A percentile compares a stretch with the other conserved stretches of the same genome.
These are phyloP conservation scores for Sarocladium oryzae DNA, from an alignment of 2,329 filamentous ascomycete genomes.

Conservation along the genomic window DNA sequence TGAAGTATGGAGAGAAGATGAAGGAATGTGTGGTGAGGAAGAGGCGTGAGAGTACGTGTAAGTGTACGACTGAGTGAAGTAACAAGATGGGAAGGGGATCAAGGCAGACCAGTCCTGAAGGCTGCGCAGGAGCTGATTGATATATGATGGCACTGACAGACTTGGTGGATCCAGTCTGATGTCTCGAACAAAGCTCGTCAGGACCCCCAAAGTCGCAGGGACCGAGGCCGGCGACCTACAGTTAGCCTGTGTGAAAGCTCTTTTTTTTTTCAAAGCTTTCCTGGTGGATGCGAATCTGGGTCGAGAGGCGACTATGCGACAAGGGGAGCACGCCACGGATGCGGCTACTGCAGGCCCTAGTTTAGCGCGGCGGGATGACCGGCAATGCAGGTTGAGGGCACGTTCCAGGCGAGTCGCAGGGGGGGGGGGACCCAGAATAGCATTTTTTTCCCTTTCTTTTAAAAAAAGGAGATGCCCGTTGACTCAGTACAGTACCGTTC, in stretches of 20 bases:
- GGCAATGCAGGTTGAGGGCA: slow-evolving; percentile 11
- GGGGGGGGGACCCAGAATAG: not conserved
- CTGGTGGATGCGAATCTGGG: slow-evolving; percentile 11
- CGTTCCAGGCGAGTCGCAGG: slow-evolving; percentile 8
- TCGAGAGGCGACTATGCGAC: slow-evolving; percentile 6
- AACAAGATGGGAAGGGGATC: not conserved
- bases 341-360: slow-evolving; percentile 9
- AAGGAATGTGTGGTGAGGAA: not conserved
- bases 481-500: slow-evolving; percentile 8
- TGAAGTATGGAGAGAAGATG: slow-evolving; percentile 13
- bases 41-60: slow-evolving; percentile 8
- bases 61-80: not conserved
- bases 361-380: slow-evolving; percentile 11
- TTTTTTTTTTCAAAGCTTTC: slow-evolving; percentile 6
- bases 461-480: not conserved
- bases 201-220: slow-evolving; percentile 5
- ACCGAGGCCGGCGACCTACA: not conserved
- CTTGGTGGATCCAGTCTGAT: slow-evolving; percentile 8
- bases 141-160: slow-evolving; percentile 9
- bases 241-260: slow-evolving; percentile 6
- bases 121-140: slow-evolving; percentile 11
- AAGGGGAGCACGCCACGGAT: slow-evolving; percentile 1
- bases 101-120: not conserved
- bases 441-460: too few relatives aligned
- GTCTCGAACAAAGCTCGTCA: slow-evolving; percentile 5